Evolutionary conservation across 208 protist species (phyloP).

Genomic region (Phytomonas serpens): DNA sequence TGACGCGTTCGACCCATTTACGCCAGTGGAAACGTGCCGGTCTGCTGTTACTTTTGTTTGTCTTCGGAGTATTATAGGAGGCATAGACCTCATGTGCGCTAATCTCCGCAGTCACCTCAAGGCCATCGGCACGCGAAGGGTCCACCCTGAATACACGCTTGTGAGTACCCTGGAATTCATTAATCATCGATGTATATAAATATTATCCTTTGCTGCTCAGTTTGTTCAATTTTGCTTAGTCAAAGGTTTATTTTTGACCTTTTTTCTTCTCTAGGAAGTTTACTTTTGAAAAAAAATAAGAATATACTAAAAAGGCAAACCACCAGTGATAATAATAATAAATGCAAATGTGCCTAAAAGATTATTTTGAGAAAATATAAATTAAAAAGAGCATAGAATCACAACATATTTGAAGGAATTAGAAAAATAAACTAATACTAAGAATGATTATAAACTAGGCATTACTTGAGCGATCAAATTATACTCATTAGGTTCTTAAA

Average conservation of each 20-base stretch:
- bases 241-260: too few relatives aligned
- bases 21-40: not conserved
- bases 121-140: conserved; percentile 13
- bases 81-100: conserved; percentile 20
- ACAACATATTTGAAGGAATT: not conserved
- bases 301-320: not conserved
- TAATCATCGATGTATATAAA: conserved; percentile 20
- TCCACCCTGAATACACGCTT: conserved; percentile 27
- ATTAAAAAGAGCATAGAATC: not conserved
- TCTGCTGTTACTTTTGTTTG: not conserved
- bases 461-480: not conserved
- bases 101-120: conserved; percentile 15
- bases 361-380: not conserved
- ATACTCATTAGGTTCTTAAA: not conserved
- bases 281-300: too few relatives aligned
- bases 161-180: conserved; percentile 20
- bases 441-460: not conserved
- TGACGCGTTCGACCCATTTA: conserved; percentile 18
- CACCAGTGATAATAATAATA: not conserved
- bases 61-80: not conserved
- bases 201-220: conserved; percentile 1
- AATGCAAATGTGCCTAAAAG: not conserved
- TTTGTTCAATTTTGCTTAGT: not conserved
- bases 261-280: too few relatives aligned
- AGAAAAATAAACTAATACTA: not conserved